Evolutionary conservation across 2,329 filamentous ascomycete species (phyloP), one percentile per base, ranked within the genome.

Genomic region (Colletotrichum brevisporum): DNA sequence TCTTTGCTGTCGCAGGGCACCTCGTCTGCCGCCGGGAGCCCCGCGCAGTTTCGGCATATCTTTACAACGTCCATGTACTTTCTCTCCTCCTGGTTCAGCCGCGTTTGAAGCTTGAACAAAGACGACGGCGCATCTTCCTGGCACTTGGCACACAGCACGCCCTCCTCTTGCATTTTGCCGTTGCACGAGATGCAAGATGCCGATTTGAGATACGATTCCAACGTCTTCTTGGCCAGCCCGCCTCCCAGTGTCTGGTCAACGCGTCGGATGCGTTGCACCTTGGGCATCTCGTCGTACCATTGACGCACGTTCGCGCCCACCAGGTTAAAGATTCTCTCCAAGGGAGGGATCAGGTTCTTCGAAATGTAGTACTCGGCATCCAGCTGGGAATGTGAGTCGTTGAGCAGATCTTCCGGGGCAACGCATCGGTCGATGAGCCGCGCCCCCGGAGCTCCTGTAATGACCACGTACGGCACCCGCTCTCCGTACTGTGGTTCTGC

Each of bases 281-380:
- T 97, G 53, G 95, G 95, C 94, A 98, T 97, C 80, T 98, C 94
- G 71, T 97, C 94, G 76, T 94, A 98, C 96, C 96, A 99, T 68
- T 89, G 88, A 18, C 93, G 85, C 0, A 98, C 93, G 77, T 96
- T 97, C 39, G 94, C 96, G 6, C 96, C 96, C 2, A 98, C 93
- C 3, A 99, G 90, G 76, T 96, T 97, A 83, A 99, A 98, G 72
- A 99, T 98, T 31, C 96, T 91, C 79, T 98, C 95, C 0, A 99
- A 86, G 0, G 96, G 96, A 6, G 96, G 96, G 57, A 99, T 97
- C 9, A 99, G 78, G 77, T 98, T 98, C 83, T 98, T 98, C 18
- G 88, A 90, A 75, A 99, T 98, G 83, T 99, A 99, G 81, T 99
- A 99, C 74, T 98, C 94, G 0, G 95, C 91, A 76, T 99, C 96